Conservation (phyloP, 2,329 filamentous ascomycete species). For the Bipolaris gigantea region DNA sequence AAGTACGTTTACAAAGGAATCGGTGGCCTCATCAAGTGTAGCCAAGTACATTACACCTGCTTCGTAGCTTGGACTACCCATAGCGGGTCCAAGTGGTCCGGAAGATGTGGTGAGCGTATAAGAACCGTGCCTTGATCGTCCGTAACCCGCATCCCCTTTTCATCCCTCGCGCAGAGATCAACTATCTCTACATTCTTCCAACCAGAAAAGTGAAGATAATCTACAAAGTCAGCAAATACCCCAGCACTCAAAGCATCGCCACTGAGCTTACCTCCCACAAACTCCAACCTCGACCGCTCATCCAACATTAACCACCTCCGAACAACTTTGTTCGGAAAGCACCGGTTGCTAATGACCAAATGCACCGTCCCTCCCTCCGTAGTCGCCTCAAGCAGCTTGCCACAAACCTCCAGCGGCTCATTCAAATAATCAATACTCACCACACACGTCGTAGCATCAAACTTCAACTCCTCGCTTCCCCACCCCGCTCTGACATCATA, state of each 20-base stretch:
- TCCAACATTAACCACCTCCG: conserved; percentile 51
- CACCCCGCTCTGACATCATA: conserved; percentile 32
- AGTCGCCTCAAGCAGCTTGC: conserved; percentile 46
- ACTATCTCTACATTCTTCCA: conserved; percentile 58
- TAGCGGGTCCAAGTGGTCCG: conserved; percentile 29
- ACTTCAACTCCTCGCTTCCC: conserved; percentile 8
- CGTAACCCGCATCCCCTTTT: conserved; percentile 21
- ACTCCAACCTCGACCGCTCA: conserved; percentile 51
- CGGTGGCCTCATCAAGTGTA: not conserved
- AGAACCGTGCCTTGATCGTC: conserved; percentile 27
- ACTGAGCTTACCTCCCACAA: conserved; percentile 48
- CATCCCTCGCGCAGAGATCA: conserved; percentile 51
- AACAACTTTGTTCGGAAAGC: conserved; percentile 58
- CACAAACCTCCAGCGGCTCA: conserved; percentile 50
- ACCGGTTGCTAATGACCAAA: conserved; percentile 55
- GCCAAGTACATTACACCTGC: not conserved
- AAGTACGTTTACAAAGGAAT: not conserved
- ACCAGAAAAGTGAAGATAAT: conserved; percentile 56
- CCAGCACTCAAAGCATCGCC: not conserved
- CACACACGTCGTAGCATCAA: conserved; percentile 55
- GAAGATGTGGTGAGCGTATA: conserved; percentile 13
- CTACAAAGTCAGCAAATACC: conserved; percentile 6
- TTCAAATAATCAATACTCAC: conserved; percentile 58
- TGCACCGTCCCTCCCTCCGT: conserved; percentile 53
- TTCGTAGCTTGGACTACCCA: conserved; percentile 34